These are phyloP conservation scores for Thermoascus crustaceus DNA, from an alignment of 2,329 filamentous ascomycete species.

Conservation along the genomic window DNA sequence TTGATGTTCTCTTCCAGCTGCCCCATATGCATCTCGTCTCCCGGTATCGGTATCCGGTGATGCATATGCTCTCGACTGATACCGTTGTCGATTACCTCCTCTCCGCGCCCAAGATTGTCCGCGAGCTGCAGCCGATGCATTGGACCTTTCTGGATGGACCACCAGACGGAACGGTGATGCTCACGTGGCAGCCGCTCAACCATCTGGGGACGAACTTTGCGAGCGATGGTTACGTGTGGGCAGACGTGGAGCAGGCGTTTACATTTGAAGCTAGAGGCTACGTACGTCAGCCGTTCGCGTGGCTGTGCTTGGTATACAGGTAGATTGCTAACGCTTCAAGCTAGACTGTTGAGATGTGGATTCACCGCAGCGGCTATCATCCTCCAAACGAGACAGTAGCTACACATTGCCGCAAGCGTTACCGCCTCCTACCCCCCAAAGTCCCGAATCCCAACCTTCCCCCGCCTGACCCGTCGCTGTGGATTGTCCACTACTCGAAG, in stretches of 20 bases:
- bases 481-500: constrained; percentile 83
- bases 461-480: constrained; percentile 70
- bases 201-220: constrained; percentile 66
- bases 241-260: constrained; percentile 68
- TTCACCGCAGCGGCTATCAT: constrained; percentile 72
- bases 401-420: constrained; percentile 72
- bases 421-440: constrained; percentile 69
- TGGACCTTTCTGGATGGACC: constrained; percentile 88
- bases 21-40: constrained; percentile 87
- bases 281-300: constrained; percentile 36
- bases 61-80: constrained; percentile 61
- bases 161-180: constrained; percentile 68
- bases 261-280: constrained; percentile 65
- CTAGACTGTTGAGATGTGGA: constrained; percentile 80
- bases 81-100: constrained; percentile 78
- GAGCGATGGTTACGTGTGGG: constrained; percentile 90
- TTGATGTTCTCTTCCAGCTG: constrained; percentile 46
- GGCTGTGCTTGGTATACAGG: constrained; percentile 5
- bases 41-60: constrained; percentile 67
- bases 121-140: constrained; percentile 76
- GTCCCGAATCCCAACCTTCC: constrained; percentile 61
- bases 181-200: constrained; percentile 80
- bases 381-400: constrained; percentile 64
- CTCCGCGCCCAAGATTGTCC: constrained; percentile 74
- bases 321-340: constrained; percentile 9